A percentile compares a stretch with the other conserved stretches of the same genome.
phyloP scores from a whole-genome alignment of 495 filamentous ascomycete genomes.

The Sporormia fimetaria region DNA sequence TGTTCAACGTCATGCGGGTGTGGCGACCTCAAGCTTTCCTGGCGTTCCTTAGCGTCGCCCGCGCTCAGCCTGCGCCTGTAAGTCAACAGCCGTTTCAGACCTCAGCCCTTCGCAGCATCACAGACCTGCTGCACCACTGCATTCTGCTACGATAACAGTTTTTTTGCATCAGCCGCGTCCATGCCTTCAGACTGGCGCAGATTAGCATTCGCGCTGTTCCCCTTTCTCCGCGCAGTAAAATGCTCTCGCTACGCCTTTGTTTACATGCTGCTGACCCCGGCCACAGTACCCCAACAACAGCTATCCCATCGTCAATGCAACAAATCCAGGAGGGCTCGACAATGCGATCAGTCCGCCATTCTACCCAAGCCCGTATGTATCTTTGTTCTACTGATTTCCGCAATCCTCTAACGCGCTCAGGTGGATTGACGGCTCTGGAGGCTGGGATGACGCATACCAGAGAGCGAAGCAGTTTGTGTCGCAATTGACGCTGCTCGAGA shows the following conservation, averaged over 20 bases:
- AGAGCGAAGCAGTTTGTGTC: conserved; percentile 71
- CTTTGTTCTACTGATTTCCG: not conserved
- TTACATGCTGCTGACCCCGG: conserved; percentile 12
- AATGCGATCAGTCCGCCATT: conserved; percentile 43
- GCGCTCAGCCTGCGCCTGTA: no score
- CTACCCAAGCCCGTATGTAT: conserved; percentile 45
- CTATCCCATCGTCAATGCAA: conserved; percentile 9
- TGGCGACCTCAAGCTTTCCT: no score
- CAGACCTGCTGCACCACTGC: no score
- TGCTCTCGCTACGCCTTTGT: conserved; percentile 1
- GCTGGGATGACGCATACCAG: conserved; percentile 64
- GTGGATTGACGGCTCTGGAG: conserved; percentile 58
- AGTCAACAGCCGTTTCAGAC: no score
- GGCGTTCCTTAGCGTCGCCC: no score
- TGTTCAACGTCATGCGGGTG: no score
- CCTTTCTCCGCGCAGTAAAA: conserved; percentile 19
- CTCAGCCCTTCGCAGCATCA: no score
- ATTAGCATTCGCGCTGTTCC: conserved; percentile 18
- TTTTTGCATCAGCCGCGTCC: conserved; percentile 15
- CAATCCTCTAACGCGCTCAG: conserved; percentile 64
- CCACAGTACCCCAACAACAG: conserved; percentile 22
- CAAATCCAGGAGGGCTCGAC: conserved; percentile 3
- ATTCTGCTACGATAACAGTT: no score
- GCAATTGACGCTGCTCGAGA: conserved; percentile 74
- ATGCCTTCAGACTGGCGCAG: conserved; percentile 13